A percentile compares a stretch with the other conserved stretches of the same genome.
Evolutionary conservation across 2,329 filamentous ascomycete species (phyloP).

Genomic region (Colletotrichum noveboracense): DNA sequence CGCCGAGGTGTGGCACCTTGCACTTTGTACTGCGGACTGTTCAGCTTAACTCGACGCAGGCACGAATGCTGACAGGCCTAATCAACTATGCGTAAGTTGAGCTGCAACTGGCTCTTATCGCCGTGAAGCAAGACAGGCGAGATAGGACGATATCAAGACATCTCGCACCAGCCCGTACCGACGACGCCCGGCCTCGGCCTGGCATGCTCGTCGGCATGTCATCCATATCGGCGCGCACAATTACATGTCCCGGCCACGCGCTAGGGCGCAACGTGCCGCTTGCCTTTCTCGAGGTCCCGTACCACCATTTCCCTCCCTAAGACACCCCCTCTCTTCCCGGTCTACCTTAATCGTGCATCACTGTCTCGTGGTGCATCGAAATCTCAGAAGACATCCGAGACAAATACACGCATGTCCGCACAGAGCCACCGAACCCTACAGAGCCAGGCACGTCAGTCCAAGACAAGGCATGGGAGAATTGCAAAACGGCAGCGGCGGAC

Average conservation of each 20-base stretch:
- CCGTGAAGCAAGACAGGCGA: not conserved
- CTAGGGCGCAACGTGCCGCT: slow-evolving; percentile 17
- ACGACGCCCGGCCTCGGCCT: not conserved
- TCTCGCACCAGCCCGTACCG: not conserved
- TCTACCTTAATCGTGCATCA: slow-evolving; percentile 2
- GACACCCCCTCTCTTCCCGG: slow-evolving; percentile 4
- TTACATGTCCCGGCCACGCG: not conserved
- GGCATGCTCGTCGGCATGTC: not conserved
- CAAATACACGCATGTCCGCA: not conserved
- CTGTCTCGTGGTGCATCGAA: not conserved
- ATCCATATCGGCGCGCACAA: not conserved
- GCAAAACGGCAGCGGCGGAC: not conserved
- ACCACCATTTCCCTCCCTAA: not conserved
- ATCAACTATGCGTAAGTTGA: not conserved
- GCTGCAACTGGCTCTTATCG: not conserved
- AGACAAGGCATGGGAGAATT: not conserved
- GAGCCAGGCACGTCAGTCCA: not conserved
- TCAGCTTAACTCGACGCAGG: not conserved
- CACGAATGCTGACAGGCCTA: not conserved
- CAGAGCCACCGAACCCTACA: not conserved
- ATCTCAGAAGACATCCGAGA: slow-evolving; percentile 2
- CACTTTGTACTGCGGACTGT: not conserved
- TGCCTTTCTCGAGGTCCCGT: not conserved
- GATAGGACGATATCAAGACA: not conserved
- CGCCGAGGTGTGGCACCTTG: not conserved